These are phyloP conservation scores for Trichosporon sp. DNA, from an alignment of 1,284 basidiomycete species.

Conservation along the genomic window DNA sequence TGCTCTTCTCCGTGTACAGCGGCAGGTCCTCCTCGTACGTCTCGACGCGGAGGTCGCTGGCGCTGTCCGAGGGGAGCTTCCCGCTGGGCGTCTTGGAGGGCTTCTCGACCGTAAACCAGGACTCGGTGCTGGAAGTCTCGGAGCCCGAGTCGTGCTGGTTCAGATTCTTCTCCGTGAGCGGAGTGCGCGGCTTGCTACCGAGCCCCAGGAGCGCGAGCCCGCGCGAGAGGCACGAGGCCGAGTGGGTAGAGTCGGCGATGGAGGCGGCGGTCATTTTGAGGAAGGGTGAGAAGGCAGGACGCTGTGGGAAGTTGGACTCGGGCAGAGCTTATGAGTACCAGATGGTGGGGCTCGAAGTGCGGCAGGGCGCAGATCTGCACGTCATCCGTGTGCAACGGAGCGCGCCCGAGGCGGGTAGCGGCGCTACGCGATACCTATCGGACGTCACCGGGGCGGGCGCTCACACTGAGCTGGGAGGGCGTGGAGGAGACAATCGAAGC, in stretches of 20 bases:
- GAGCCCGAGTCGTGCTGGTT: background rate
- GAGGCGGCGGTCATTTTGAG: background rate
- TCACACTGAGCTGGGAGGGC: too few relatives aligned
- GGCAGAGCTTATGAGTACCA: background rate
- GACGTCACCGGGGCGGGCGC: too few relatives aligned
- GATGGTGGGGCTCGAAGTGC: too few relatives aligned
- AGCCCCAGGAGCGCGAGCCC: background rate
- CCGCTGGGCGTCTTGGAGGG: background rate
- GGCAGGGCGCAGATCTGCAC: too few relatives aligned
- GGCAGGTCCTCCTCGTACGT: background rate
- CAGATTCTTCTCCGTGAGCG: background rate
- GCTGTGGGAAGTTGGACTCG: background rate
- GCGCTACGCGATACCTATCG: too few relatives aligned
- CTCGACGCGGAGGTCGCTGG: background rate
- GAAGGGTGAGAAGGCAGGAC: background rate
- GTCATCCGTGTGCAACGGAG: too few relatives aligned
- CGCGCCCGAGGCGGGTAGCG: too few relatives aligned
- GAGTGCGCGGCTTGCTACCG: background rate
- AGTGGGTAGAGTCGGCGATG: background rate
- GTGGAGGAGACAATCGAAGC: too few relatives aligned
- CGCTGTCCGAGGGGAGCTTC: background rate
- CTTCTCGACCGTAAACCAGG: background rate
- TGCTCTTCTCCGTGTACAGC: background rate
- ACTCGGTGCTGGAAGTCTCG: background rate
- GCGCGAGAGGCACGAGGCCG: background rate